These are phyloP conservation scores for Bipolaris victoriae DNA, from an alignment of 2,329 filamentous ascomycete species.

Conservation along the genomic window DNA sequence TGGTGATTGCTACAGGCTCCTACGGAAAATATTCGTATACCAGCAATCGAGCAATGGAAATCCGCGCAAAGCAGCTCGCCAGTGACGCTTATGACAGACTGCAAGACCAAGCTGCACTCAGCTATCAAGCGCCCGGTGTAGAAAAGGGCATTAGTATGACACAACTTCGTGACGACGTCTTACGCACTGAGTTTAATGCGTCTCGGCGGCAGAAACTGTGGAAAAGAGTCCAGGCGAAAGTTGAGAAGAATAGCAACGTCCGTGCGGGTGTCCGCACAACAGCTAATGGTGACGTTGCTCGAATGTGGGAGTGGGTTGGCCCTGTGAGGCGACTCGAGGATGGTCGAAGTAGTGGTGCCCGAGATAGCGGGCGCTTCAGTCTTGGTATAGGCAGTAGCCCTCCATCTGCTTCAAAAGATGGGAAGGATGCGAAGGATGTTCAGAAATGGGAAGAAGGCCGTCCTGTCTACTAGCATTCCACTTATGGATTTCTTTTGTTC, in stretches of 20 bases:
- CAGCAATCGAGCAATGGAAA: slow-evolving; percentile 68
- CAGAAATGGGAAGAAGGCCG: slow-evolving; percentile 56
- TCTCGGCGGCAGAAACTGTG: slow-evolving; percentile 80
- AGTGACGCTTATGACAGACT: slow-evolving; percentile 83
- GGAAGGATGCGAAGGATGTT: slow-evolving; percentile 41
- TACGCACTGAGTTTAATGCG: slow-evolving; percentile 80
- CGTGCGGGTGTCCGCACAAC: slow-evolving; percentile 73
- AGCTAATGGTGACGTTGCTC: slow-evolving; percentile 61
- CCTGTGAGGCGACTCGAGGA: slow-evolving; percentile 59
- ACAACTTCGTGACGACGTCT: slow-evolving; percentile 88
- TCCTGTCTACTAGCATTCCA: slow-evolving; percentile 51
- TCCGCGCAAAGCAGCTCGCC: slow-evolving; percentile 81
- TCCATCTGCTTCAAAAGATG: slow-evolving; percentile 35
- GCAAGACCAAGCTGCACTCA: slow-evolving; percentile 81
- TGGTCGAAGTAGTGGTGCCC: slow-evolving; percentile 38
- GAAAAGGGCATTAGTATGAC: slow-evolving; percentile 86
- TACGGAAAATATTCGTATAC: slow-evolving; percentile 71
- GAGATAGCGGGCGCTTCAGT: slow-evolving; percentile 33
- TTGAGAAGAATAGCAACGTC: slow-evolving; percentile 94
- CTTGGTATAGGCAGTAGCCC: slow-evolving; percentile 42
- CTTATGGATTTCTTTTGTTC: slow-evolving; percentile 5
- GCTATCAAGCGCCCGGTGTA: slow-evolving; percentile 65
- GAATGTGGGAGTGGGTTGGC: slow-evolving; percentile 73
- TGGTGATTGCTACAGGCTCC: slow-evolving; percentile 55
- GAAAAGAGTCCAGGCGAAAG: slow-evolving; percentile 79